These are phyloP conservation scores for Corymbia citriodora DNA, from an alignment of 441 rosid species.

Conservation along the genomic window DNA sequence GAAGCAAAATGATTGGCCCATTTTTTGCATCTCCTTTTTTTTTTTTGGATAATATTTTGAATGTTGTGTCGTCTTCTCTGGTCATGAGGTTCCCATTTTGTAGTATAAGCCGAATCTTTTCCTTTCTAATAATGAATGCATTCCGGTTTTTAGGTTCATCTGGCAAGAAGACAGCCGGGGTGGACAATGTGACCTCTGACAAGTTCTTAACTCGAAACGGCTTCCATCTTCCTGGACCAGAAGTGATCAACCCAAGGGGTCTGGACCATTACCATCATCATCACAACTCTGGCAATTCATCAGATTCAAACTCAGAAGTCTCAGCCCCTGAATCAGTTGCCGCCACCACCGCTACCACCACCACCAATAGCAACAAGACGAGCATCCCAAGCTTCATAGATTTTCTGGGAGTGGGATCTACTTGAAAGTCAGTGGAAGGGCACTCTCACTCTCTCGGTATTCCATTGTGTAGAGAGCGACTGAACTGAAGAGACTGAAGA, in stretches of 20 bases:
- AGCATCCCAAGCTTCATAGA: constrained; percentile 33
- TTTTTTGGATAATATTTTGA: background rate
- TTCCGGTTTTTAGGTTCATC: constrained; percentile 14
- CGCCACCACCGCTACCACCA: constrained; percentile 11
- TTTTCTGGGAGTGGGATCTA: constrained; percentile 66
- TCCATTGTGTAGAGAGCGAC: background rate
- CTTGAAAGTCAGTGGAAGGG: background rate
- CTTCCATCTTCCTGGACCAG: background rate
- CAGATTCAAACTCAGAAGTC: constrained; percentile 60
- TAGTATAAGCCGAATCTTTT: background rate
- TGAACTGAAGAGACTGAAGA: background rate
- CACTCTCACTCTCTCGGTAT: background rate
- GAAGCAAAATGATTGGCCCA: background rate
- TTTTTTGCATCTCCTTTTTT: background rate
- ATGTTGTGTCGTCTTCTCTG: background rate
- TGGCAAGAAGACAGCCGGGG: constrained; percentile 7
- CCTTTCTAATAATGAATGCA: background rate
- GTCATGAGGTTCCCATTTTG: too few species aligned
- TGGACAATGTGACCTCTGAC: background rate
- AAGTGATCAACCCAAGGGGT: constrained; percentile 9
- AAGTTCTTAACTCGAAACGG: background rate
- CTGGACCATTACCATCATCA: constrained; percentile 7
- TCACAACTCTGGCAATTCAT: constrained; percentile 9
- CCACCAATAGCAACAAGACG: constrained; percentile 7
- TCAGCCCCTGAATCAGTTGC: constrained; percentile 45